phyloP scores from a whole-genome alignment of 176 grass and related monocot species.

The Bromus sterilis region DNA sequence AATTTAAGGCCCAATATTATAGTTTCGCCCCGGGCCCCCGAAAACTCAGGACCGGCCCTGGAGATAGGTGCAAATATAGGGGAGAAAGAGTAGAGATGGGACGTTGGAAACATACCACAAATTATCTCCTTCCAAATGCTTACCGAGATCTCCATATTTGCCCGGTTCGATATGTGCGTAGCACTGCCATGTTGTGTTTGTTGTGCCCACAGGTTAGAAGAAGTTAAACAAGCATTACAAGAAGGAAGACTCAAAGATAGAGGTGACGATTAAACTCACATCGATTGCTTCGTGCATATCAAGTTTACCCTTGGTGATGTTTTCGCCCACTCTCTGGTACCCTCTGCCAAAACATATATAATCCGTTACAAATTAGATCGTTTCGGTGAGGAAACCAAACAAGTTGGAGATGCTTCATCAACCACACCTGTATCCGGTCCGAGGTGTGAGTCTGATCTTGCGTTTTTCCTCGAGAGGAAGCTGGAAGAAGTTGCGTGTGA shows the following conservation, averaged over 20 bases:
- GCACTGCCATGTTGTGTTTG: slow-evolving; percentile 46
- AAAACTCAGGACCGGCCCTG: too few relatives aligned
- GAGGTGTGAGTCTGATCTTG: slow-evolving; percentile 73
- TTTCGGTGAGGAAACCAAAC: not conserved
- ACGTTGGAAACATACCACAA: slow-evolving; percentile 56
- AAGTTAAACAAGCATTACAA: not conserved
- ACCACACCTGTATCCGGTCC: slow-evolving; percentile 70
- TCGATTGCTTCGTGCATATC: slow-evolving; percentile 98
- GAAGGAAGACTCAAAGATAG: not conserved
- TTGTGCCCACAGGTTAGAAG: not conserved
- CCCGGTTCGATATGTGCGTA: slow-evolving; percentile 55
- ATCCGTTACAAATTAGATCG: too few relatives aligned
- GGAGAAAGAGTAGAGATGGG: not conserved
- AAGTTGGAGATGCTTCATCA: not conserved
- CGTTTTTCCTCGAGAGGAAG: slow-evolving; percentile 75
- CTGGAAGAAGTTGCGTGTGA: slow-evolving; percentile 53
- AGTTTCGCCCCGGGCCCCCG: too few relatives aligned
- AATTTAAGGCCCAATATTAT: too few relatives aligned
- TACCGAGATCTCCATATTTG: slow-evolving; percentile 59
- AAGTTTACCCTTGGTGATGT: slow-evolving; percentile 76
- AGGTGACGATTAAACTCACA: slow-evolving; percentile 51
- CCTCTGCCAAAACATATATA: too few relatives aligned
- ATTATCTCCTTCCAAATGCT: slow-evolving; percentile 78
- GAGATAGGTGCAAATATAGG: too few relatives aligned
- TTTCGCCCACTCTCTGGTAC: slow-evolving; percentile 69